Evolutionary conservation across 2,329 filamentous ascomycete genomes (phyloP).

Genomic region (Aureobasidium uvarum): DNA sequence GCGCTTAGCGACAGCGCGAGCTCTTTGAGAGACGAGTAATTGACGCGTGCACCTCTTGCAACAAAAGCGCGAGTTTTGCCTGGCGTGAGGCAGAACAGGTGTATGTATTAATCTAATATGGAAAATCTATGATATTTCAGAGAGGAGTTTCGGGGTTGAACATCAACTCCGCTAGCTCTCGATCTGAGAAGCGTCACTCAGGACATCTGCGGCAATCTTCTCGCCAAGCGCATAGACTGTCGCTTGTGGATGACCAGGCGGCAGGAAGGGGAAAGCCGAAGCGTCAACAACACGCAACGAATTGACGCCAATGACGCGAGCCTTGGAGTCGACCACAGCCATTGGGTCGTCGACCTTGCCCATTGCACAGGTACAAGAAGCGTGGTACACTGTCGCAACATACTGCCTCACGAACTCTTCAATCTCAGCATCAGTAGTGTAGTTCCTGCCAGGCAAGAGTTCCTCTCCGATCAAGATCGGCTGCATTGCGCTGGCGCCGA

Average conservation of each 20-base stretch:
- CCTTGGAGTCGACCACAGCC: conserved; percentile 32
- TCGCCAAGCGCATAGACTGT: conserved; percentile 39
- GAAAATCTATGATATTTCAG: too few relatives aligned
- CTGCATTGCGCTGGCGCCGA: conserved; percentile 32
- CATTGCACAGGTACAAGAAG: conserved; percentile 39
- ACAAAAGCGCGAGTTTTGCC: too few relatives aligned
- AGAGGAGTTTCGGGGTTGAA: too few relatives aligned
- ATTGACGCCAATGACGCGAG: conserved; percentile 33
- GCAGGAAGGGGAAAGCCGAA: conserved; percentile 34
- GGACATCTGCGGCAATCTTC: conserved; percentile 35
- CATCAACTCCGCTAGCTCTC: neutral
- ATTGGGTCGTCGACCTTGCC: conserved; percentile 30
- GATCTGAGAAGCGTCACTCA: neutral
- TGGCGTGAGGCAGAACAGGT: too few relatives aligned
- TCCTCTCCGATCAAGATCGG: conserved; percentile 34
- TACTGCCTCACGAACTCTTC: conserved; percentile 30
- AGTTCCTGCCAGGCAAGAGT: conserved; percentile 33
- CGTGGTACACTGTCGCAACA: conserved; percentile 40
- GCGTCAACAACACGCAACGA: conserved; percentile 35
- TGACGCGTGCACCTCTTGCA: too few relatives aligned
- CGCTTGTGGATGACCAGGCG: conserved; percentile 34
- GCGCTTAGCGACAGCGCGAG: too few relatives aligned
- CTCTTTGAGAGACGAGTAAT: too few relatives aligned
- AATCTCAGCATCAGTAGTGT: conserved; percentile 36
- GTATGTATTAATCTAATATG: too few relatives aligned